Percentiles rank a stretch among this genome's conserved stretches.
Evolutionary conservation across 2,329 filamentous ascomycete genomes (phyloP).

Genomic region (Aspergillus pseudoglaucus): DNA sequence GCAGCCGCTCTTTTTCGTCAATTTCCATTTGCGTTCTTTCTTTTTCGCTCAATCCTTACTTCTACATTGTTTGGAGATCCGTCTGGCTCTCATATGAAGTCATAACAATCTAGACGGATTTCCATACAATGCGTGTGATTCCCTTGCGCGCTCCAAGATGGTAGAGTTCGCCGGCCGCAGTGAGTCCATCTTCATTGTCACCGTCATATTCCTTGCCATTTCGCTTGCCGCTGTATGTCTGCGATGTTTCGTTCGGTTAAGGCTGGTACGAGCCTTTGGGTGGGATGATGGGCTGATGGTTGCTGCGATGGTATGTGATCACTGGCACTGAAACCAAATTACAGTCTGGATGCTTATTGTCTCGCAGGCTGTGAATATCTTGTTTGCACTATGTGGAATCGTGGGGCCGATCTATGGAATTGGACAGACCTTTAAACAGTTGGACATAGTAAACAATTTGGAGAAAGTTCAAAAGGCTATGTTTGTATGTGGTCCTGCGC

Average conservation of each 20-base stretch:
- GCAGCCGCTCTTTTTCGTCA: too few species aligned
- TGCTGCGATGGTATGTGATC: conserved; percentile 26
- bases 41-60: too few species aligned
- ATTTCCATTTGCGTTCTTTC: too few species aligned
- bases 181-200: conserved; percentile 26
- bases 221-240: conserved; percentile 28
- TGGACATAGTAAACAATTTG: conserved; percentile 4
- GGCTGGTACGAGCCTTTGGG: conserved; percentile 30
- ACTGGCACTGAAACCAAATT: background rate
- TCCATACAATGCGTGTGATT: too few species aligned
- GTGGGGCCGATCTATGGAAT: conserved; percentile 28
- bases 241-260: conserved; percentile 31
- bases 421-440: conserved; percentile 17
- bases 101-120: too few species aligned
- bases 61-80: too few species aligned
- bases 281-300: conserved; percentile 35
- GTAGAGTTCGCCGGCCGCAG: conserved; percentile 26
- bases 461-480: conserved; percentile 24
- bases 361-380: conserved; percentile 22
- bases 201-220: conserved; percentile 24
- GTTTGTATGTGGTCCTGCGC: conserved; percentile 21
- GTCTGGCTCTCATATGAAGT: too few species aligned
- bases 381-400: conserved; percentile 32
- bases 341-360: background rate
- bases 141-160: conserved; percentile 17